phyloP scores from a whole-genome alignment of 345 rosid genomes.

The Sonneratia alba region DNA sequence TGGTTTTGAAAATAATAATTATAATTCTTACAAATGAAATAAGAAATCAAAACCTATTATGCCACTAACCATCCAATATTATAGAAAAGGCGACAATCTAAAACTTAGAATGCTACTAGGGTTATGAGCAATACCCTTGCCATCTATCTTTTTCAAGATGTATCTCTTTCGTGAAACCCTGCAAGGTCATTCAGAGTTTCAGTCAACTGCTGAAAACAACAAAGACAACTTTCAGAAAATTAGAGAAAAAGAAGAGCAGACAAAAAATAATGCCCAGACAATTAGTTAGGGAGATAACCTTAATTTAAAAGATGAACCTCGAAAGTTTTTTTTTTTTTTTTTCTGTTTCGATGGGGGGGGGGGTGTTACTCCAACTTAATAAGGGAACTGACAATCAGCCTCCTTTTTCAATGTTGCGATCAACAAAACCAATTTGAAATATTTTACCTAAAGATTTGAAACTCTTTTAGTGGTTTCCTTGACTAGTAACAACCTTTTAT shows the following conservation, averaged over 20 bases:
- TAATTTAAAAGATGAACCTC: neutral
- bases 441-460: too few relatives aligned
- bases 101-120: neutral
- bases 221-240: neutral
- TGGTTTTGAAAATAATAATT: neutral
- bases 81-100: neutral
- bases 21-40: neutral
- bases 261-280: neutral
- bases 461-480: neutral
- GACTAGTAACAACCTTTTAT: neutral
- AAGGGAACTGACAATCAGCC: neutral
- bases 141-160: slow-evolving; percentile 93
- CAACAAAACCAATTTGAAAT: too few relatives aligned
- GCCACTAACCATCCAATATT: neutral
- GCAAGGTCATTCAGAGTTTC: slow-evolving; percentile 13
- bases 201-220: neutral
- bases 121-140: slow-evolving; percentile 67
- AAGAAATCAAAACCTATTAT: neutral
- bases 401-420: neutral
- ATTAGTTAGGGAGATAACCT: neutral
- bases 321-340: neutral
- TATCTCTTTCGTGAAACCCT: slow-evolving; percentile 99
- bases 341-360: too few relatives aligned
- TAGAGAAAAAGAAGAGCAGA: neutral
- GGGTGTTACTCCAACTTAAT: neutral